These are phyloP conservation scores for Pythium brachiatum DNA, from an alignment of 352 stramenopile species.

Conservation along the genomic window DNA sequence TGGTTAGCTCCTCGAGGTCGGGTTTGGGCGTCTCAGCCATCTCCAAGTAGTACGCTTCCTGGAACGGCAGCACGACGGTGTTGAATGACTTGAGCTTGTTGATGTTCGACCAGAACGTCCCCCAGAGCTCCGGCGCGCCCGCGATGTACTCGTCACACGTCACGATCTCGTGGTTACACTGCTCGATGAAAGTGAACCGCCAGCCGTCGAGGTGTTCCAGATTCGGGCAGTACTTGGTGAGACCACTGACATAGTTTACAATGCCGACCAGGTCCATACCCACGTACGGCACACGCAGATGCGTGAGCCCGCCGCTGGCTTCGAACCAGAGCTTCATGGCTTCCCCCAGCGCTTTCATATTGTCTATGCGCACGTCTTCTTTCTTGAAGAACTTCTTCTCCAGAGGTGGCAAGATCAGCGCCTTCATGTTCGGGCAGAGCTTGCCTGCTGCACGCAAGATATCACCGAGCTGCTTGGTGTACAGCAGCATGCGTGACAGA, in stretches of 20 bases:
- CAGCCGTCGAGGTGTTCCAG: conserved; percentile 29
- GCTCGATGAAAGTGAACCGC: conserved; percentile 22
- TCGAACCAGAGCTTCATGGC: conserved; percentile 25
- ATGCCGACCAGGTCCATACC: conserved; percentile 11
- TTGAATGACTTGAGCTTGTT: conserved; percentile 21
- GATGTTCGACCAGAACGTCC: conserved; percentile 1
- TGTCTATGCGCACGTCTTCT: conserved; percentile 5
- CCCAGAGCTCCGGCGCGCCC: conserved; percentile 7
- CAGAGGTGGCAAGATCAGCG: conserved; percentile 19
- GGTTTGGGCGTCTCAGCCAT: conserved; percentile 8
- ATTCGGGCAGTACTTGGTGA: conserved; percentile 18
- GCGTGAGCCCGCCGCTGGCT: conserved; percentile 18
- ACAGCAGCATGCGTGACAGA: conserved; percentile 23
- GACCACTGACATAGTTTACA: conserved; percentile 7
- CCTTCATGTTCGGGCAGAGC: conserved; percentile 20
- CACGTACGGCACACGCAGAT: conserved; percentile 16
- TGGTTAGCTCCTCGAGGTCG: conserved; percentile 8
- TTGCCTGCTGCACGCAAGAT: conserved; percentile 16
- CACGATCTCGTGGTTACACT: conserved; percentile 18
- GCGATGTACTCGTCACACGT: conserved; percentile 16
- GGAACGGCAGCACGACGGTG: conserved; percentile 13
- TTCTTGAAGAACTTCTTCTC: conserved; percentile 16
- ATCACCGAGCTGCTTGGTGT: conserved; percentile 10
- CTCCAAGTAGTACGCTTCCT: conserved; percentile 3
- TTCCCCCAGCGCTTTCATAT: conserved; percentile 18